Base-by-base conservation (phyloP, 768 basidiomycete species). In the Mycena metata region DNA sequence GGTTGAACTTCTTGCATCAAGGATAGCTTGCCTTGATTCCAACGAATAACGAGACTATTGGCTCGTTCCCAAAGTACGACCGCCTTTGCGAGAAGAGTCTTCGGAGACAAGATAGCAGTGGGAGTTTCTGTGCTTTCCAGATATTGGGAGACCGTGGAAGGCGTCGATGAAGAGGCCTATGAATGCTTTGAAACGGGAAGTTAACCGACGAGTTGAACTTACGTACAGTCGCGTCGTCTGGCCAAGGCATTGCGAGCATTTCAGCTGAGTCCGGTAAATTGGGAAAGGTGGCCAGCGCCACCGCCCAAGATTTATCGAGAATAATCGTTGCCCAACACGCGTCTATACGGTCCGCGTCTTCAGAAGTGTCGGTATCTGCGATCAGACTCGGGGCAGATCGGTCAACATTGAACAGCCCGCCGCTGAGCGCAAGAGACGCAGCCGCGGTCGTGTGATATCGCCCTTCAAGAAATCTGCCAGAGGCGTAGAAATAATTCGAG, bases 401-500 rank as follows among this genome's bases (percentile, higher is more conserved):
- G 7, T 56, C n/a, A n/a, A 68, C 68, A 23, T 61, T 64, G 51
- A 79, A 72, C 30, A 82, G 57, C n/a, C 57, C 72, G 36, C 75
- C 56, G 63, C 76, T 68, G 36, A 75, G 54, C 1, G 70, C 78
- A 26, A 83, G 61, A 0, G 76, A 73, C 67, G 78, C 77, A n/a
- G 83, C 78, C 0, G 83, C 79, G 57, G 80, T 76, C 36, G 78
- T 79, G 56, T 77, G 78, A 66, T 85, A 85, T 30, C 83, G 35
- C 30, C 58, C 69, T 51, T 71, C 84, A 5, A 84, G 69, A 11
- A 76, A 64, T 26, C 84, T 77, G 36, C 81, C 83, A 24, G 76
- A 73, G 42, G 77, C 75, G 66, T 82, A 82, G 73, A 86, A 82
- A 66, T 83, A 85, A 52, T 78, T 78, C 0, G 82, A 75, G 45